Conservation (phyloP, 176 grass and related monocot genomes). For the Carex kokanica region DNA sequence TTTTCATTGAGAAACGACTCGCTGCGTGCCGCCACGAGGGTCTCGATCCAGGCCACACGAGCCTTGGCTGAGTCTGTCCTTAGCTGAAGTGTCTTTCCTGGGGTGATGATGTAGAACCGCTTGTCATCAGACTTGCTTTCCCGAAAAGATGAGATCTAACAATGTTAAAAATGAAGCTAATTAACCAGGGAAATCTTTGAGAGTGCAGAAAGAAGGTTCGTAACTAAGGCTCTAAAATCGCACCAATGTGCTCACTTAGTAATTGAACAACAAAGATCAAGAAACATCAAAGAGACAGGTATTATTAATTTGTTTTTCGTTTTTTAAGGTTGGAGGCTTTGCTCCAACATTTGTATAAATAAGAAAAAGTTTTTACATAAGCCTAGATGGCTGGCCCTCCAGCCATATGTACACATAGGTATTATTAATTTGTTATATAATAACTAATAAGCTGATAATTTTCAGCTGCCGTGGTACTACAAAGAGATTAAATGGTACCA, state of each 20-base stretch:
- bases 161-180: slow-evolving; percentile 21
- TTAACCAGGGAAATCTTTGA: background rate
- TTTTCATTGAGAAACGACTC: slow-evolving; percentile 45
- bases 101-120: slow-evolving; percentile 86
- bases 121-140: slow-evolving; percentile 94
- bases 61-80: slow-evolving; percentile 74
- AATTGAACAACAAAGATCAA: slow-evolving; percentile 7
- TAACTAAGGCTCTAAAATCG: background rate
- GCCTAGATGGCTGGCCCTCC: too few species aligned
- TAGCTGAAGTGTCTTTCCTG: slow-evolving; percentile 80
- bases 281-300: slow-evolving; percentile 9
- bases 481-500: background rate
- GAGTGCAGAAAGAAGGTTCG: slow-evolving; percentile 24
- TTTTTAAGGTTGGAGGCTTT: too few species aligned
- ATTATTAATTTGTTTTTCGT: background rate
- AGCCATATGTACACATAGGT: background rate
- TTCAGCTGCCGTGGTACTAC: background rate
- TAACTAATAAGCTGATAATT: background rate
- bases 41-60: slow-evolving; percentile 85
- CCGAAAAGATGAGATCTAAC: slow-evolving; percentile 87
- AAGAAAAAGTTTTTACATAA: too few species aligned
- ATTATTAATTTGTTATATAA: background rate
- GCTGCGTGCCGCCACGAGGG: slow-evolving; percentile 68
- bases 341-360: too few species aligned
- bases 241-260: background rate